A percentile compares a stretch with the other conserved stretches of the same genome.
Conservation (phyloP, 2,329 filamentous ascomycete genomes). For the Eutypella sp. region DNA sequence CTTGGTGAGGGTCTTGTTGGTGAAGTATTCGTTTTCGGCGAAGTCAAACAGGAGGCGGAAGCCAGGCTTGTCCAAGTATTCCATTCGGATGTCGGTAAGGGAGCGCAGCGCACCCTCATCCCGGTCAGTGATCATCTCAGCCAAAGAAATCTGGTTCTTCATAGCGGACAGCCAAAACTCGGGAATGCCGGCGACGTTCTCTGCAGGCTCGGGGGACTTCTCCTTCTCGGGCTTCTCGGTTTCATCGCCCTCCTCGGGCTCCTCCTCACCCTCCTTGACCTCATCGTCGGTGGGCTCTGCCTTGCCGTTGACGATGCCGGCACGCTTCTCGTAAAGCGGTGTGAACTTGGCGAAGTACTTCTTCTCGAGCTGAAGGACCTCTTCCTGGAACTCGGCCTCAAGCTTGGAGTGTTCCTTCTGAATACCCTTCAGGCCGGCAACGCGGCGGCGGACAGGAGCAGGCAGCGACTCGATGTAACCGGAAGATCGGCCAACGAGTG, state of each 20-base stretch:
- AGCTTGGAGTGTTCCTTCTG: slow-evolving; percentile 99
- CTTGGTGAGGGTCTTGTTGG: slow-evolving; percentile 95
- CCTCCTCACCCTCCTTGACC: slow-evolving; percentile 74
- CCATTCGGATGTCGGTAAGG: slow-evolving; percentile 92
- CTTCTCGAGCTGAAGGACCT: slow-evolving; percentile 97
- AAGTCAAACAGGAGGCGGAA: slow-evolving; percentile 99
- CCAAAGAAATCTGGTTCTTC: slow-evolving; percentile 97
- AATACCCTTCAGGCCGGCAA: slow-evolving; percentile 92
- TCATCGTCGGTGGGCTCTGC: slow-evolving; percentile 83
- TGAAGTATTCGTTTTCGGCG: slow-evolving; percentile 90
- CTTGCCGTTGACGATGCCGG: slow-evolving; percentile 84
- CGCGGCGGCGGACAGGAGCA: slow-evolving; percentile 80
- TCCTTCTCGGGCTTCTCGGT: slow-evolving; percentile 53
- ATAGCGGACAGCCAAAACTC: slow-evolving; percentile 99
- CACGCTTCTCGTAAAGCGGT: slow-evolving; percentile 91
- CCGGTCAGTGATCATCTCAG: slow-evolving; percentile 97
- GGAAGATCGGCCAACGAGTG: slow-evolving; percentile 89
- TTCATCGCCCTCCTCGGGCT: slow-evolving; percentile 49
- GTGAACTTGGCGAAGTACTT: slow-evolving; percentile 99
- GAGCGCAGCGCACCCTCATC: slow-evolving; percentile 91
- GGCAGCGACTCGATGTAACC: slow-evolving; percentile 98
- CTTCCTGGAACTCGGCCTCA: slow-evolving; percentile 97
- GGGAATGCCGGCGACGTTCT: slow-evolving; percentile 73
- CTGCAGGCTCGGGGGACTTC: slow-evolving; percentile 44
- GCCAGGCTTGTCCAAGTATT: slow-evolving; percentile 96